Base-by-base conservation (phyloP, 768 basidiomycete genomes). In the Suillus alpinus region DNA sequence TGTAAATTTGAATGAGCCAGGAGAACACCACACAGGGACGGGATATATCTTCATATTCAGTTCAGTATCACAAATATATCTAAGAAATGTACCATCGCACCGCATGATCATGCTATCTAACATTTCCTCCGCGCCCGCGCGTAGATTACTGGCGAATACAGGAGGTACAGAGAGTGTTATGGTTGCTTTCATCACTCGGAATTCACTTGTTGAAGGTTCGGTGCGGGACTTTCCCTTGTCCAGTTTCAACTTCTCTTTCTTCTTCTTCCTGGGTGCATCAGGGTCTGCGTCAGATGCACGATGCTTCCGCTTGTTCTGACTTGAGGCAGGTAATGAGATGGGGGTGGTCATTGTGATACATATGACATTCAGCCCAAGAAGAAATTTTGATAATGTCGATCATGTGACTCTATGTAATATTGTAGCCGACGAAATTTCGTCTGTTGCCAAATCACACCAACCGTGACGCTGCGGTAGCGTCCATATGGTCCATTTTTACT, bases 81-180 rank as follows among this genome's bases (percentile, higher is more conserved):
- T 23, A 9, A 6, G 16, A 32, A 16, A 59, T 31, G 18, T 59
- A 34, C 29, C 20, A 44, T 44, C 83, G 66, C 69, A 95, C 95
- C 92, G 86, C 95, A 98, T 96, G 14, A 96, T 77, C 90, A 97
- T 90, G 8, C 91, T 92, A 73, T 98, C 94, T 18, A 98, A 77
- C 84, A 95, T 87, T 75, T 98, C 94, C 69, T 89, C 86, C 18
- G 86, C 91, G 7, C 95, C 95, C 43, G 74, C 77, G 10, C 82
- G 78, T n/a, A 88, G 83, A 73, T 90, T 84, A 46, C 77, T 81
- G 16, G 91, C 83, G 71, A 94, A 96, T 46, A 89, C 80, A 1
- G 95, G 95, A 32, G 95, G 84, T 16, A 97, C 81, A 10, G 91
- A 87, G 44, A 96, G 77, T 29, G 82, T 76, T 58, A 95, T 78